A percentile compares a stretch with the other conserved stretches of the same genome.
Evolutionary conservation across 2,329 filamentous ascomycete species (phyloP).

Genomic region (Metarhizium humberi): DNA sequence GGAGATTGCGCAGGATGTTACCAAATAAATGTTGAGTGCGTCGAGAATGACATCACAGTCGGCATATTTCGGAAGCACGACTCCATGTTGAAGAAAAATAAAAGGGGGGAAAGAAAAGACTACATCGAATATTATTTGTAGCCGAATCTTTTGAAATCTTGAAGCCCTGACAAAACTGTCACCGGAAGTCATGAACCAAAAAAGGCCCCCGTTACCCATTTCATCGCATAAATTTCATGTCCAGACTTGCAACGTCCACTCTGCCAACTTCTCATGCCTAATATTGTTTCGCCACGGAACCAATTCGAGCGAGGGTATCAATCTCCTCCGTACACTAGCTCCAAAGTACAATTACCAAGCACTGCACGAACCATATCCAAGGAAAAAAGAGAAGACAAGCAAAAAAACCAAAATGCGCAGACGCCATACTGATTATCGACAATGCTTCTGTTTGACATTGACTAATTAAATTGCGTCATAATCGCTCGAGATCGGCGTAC

Average conservation of each 20-base stretch:
- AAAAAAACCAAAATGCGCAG: not conserved
- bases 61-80: not conserved
- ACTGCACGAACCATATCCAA: not conserved
- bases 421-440: not conserved
- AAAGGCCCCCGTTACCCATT: not conserved
- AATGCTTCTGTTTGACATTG: not conserved
- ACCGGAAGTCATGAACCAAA: not conserved
- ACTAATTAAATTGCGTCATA: not conserved
- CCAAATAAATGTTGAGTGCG: not conserved
- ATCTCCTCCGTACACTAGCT: not conserved
- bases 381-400: not conserved
- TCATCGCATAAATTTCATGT: not conserved
- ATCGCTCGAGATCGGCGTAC: not conserved
- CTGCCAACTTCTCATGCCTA: not conserved
- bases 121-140: not conserved
- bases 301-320: slow-evolving; percentile 4
- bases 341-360: not conserved
- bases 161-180: not conserved
- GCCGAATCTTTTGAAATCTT: not conserved
- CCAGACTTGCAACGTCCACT: not conserved
- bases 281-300: not conserved
- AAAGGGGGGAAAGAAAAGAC: not conserved
- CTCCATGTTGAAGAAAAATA: no score
- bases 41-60: not conserved
- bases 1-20: slow-evolving; percentile 1